These are phyloP conservation scores for Kockiozyma suomiensis DNA, from an alignment of 805 yeast species.

Conservation along the genomic window DNA sequence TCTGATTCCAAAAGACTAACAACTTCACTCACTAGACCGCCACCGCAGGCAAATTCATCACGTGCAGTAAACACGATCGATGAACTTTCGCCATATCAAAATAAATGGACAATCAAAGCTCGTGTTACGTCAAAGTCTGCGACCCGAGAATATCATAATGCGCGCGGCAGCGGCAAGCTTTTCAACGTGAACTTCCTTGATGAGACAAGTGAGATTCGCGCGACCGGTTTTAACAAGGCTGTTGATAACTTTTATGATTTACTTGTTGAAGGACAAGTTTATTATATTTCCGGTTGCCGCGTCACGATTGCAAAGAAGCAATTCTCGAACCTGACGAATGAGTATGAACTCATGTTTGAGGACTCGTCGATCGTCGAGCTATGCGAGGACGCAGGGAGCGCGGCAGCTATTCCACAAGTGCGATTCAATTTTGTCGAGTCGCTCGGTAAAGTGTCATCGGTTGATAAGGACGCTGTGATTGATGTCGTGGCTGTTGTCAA, in stretches of 20 bases:
- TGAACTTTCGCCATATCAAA: constrained; percentile 87
- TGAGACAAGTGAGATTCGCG: constrained; percentile 94
- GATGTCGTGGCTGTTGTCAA: constrained; percentile 89
- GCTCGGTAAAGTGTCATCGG: constrained; percentile 63
- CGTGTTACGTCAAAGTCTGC: constrained; percentile 88
- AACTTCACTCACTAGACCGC: too few species aligned
- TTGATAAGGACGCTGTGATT: constrained; percentile 70
- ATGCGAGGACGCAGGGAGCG: constrained; percentile 57
- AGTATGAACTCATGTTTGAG: constrained; percentile 82
- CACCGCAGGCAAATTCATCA: not conserved
- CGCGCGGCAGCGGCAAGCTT: constrained; percentile 84
- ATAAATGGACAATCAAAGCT: constrained; percentile 89
- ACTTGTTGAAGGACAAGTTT: constrained; percentile 86
- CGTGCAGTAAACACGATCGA: constrained; percentile 67
- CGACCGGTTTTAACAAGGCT: constrained; percentile 87
- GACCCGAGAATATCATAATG: constrained; percentile 83
- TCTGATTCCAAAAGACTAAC: too few species aligned
- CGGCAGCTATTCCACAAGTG: constrained; percentile 71
- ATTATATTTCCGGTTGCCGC: constrained; percentile 78
- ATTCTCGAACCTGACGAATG: constrained; percentile 80
- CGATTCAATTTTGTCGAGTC: constrained; percentile 70
- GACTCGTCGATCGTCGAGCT: constrained; percentile 76
- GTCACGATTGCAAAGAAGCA: constrained; percentile 83
- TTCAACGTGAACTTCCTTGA: constrained; percentile 87
- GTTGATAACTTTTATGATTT: constrained; percentile 77